Percentiles rank a stretch among this genome's conserved stretches.
Conservation (phyloP, 2,329 filamentous ascomycete species). For the Fusarium nurragi region DNA sequence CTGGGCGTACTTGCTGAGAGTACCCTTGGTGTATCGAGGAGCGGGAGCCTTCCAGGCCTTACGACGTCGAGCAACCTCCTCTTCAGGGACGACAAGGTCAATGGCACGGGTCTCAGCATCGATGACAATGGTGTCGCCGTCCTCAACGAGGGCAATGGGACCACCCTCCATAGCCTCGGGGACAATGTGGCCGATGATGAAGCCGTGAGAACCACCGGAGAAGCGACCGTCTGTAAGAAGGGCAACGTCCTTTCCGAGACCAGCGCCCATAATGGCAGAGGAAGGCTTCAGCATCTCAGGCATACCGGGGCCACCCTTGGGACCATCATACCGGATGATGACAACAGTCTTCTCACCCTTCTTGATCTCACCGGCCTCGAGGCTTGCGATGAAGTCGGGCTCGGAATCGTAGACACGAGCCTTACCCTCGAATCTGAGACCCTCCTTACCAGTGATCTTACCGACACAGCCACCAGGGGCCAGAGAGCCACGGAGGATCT, state of each 20-base stretch:
- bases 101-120: conserved; percentile 79
- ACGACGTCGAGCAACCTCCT: conserved; percentile 68
- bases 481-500: conserved; percentile 86
- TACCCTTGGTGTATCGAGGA: conserved; percentile 68
- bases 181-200: conserved; percentile 87
- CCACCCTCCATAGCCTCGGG: conserved; percentile 88
- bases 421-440: conserved; percentile 81
- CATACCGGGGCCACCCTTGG: conserved; percentile 93
- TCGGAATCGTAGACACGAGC: conserved; percentile 88
- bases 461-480: conserved; percentile 88
- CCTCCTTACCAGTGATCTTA: conserved; percentile 95
- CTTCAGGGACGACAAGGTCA: conserved; percentile 72
- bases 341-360: conserved; percentile 89
- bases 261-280: conserved; percentile 91
- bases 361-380: conserved; percentile 81
- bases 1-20: conserved; percentile 74
- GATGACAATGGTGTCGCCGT: conserved; percentile 84
- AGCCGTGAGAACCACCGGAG: conserved; percentile 84
- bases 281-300: conserved; percentile 95
- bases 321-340: conserved; percentile 91
- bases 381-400: conserved; percentile 78
- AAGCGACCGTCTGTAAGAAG: conserved; percentile 80
- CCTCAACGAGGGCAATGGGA: conserved; percentile 81
- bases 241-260: conserved; percentile 78
- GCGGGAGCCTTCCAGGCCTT: conserved; percentile 70